Percentiles rank a stretch among this genome's conserved stretches.
Conservation (phyloP, 208 protist genomes). For the Wallacemonas sp. region DNA sequence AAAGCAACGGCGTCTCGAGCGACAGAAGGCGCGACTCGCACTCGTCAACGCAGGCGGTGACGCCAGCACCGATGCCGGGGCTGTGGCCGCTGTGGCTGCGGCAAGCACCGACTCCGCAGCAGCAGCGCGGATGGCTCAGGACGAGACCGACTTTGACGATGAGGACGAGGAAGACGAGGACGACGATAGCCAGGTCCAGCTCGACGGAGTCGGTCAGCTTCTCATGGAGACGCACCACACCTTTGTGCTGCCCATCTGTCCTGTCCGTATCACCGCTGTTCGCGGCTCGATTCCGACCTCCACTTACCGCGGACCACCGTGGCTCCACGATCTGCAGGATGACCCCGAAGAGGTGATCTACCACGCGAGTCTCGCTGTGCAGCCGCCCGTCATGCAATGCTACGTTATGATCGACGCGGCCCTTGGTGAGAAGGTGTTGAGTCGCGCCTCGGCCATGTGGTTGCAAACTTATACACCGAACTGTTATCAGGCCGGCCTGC, state of each 20-base stretch:
- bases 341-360: conserved; percentile 52
- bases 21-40: not conserved
- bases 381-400: conserved; percentile 45
- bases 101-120: not conserved
- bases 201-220: conserved; percentile 11
- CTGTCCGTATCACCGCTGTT: conserved; percentile 53
- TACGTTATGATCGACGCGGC: conserved; percentile 43
- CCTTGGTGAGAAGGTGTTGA: conserved; percentile 49
- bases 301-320: conserved; percentile 48
- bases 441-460: conserved; percentile 38
- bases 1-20: conserved; percentile 5
- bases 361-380: conserved; percentile 31
- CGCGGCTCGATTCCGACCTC: conserved; percentile 27
- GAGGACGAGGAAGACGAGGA: not conserved
- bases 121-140: not conserved
- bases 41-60: not conserved
- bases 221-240: conserved; percentile 13
- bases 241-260: conserved; percentile 47
- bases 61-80: not conserved
- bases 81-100: too few relatives aligned
- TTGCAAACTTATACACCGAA: conserved; percentile 39
- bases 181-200: conserved; percentile 5
- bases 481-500: conserved; percentile 45
- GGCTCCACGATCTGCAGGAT: conserved; percentile 49
- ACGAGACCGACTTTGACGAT: conserved; percentile 7